Conservation (phyloP, 2,329 filamentous ascomycete genomes). For the Blumeria graminis region DNA sequence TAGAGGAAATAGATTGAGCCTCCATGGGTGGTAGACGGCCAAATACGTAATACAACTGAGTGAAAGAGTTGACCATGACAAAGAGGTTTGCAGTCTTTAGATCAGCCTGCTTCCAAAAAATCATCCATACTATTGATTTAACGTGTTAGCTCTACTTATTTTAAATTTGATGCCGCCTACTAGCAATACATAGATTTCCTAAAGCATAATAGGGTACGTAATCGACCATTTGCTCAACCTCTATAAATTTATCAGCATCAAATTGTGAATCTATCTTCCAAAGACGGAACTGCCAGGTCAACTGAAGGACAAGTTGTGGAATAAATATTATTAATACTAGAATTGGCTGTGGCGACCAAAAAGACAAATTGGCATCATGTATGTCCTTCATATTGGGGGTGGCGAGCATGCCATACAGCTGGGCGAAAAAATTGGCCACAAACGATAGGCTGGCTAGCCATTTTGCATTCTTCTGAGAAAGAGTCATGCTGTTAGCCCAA, state of each 20-base stretch:
- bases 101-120: slow-evolving; percentile 31
- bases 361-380: slow-evolving; percentile 31
- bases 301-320: slow-evolving; percentile 32
- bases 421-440: slow-evolving; percentile 29
- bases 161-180: slow-evolving; percentile 15
- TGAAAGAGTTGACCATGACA: slow-evolving; percentile 28
- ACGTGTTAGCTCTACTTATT: not conserved
- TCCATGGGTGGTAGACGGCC: slow-evolving; percentile 25
- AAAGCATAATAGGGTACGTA: slow-evolving; percentile 30
- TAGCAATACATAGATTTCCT: slow-evolving; percentile 33
- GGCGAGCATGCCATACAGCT: slow-evolving; percentile 33
- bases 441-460: slow-evolving; percentile 30
- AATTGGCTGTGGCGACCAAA: slow-evolving; percentile 31
- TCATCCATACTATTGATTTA: slow-evolving; percentile 25
- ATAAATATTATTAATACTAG: slow-evolving; percentile 37
- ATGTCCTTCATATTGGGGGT: slow-evolving; percentile 33
- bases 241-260: slow-evolving; percentile 16
- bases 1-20: slow-evolving; percentile 22
- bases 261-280: slow-evolving; percentile 23
- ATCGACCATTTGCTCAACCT: slow-evolving; percentile 24
- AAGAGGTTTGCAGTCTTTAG: slow-evolving; percentile 29
- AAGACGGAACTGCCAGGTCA: slow-evolving; percentile 31
- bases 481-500: slow-evolving; percentile 20
- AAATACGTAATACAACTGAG: slow-evolving; percentile 29
- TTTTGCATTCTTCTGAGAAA: slow-evolving; percentile 27